phyloP scores from a whole-genome alignment of 352 stramenopile genomes.

The Globisporangium lucens region DNA sequence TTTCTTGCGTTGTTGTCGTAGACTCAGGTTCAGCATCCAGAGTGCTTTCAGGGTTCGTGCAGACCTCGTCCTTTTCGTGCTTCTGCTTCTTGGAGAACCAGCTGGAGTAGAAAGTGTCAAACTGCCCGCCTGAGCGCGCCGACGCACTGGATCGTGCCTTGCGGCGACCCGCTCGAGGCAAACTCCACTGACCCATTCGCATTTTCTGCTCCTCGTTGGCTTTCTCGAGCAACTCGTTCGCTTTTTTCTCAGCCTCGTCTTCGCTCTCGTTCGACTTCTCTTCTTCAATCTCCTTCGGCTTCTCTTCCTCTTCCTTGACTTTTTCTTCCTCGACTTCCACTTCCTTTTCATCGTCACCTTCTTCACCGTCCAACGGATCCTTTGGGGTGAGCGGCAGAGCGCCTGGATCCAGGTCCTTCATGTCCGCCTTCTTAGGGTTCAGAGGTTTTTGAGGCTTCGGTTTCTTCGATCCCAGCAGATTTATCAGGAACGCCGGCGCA shows the following conservation, averaged over 20 bases:
- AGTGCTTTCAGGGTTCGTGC: not conserved
- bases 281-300: constrained; percentile 12
- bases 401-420: constrained; percentile 12
- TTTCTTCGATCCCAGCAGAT: constrained; percentile 15
- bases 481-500: constrained; percentile 13
- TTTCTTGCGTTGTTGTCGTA: not conserved
- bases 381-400: constrained; percentile 12
- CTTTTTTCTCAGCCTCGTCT: constrained; percentile 21
- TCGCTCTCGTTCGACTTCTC: constrained; percentile 21
- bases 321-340: not conserved
- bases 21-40: not conserved
- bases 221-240: constrained; percentile 23
- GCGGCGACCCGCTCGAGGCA: constrained; percentile 43
- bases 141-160: constrained; percentile 42
- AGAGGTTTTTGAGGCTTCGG: constrained; percentile 4
- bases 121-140: constrained; percentile 41
- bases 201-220: constrained; percentile 51
- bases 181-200: constrained; percentile 71
- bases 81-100: constrained; percentile 65
- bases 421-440: constrained; percentile 6
- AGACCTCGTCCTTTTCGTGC: constrained; percentile 27
- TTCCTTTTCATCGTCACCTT: constrained; percentile 49
- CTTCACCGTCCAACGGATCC: constrained; percentile 38
- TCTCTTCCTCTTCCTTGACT: constrained; percentile 14
- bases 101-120: constrained; percentile 73